Evolutionary conservation across 2,329 filamentous ascomycete genomes (phyloP), one percentile per base, ranked within the genome.

Genomic region (Pseudopithomyces chartarum): DNA sequence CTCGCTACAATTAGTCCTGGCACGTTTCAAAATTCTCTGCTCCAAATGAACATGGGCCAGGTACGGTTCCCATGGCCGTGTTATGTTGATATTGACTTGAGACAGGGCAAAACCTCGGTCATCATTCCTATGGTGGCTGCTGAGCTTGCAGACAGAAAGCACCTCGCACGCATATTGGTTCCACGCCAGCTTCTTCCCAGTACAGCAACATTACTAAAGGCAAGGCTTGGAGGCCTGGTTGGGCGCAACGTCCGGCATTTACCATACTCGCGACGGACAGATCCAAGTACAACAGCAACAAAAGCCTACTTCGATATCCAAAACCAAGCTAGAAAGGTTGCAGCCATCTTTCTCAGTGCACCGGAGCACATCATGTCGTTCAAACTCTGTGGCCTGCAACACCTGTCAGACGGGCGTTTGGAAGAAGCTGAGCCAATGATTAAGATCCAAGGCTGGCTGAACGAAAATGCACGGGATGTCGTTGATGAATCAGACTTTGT

Each of bases 1-100:
- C 61, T 76, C 1, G 84, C 85, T 0, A 90, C 85, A 17, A 85
- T 87, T 1, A 73, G 73, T 0, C 87, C 87, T 0, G 54, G 63
- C 0, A 84, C 82, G 0, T 73, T 76, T 0, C 60, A 72, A 0
- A 89, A 88, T 57, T 85, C 85, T 0, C 84, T 89, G 0, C 61
- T 89, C 1, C 87, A 90, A 58, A 81, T 90, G 72, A 86, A 88
- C 58, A 90, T 90, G 87, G 87, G 87, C 0, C 81, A 87, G 74
- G 82, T 29, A 29, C 26, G 26, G 4, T 29, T 29, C 26, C 26
- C 5, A 29, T 29, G 26, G 4, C 26, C 26, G 22, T 43, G 26
- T 29, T 29, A 29, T 29, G 26, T 29, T 22, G 12, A 8, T 29
- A 29, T 8, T 29, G 26, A 29, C 26, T 29, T 29, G 8, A 8